A percentile compares a stretch with the other conserved stretches of the same genome.
phyloP scores from a whole-genome alignment of 345 rosid species.

The Dipteronia sinensis region DNA sequence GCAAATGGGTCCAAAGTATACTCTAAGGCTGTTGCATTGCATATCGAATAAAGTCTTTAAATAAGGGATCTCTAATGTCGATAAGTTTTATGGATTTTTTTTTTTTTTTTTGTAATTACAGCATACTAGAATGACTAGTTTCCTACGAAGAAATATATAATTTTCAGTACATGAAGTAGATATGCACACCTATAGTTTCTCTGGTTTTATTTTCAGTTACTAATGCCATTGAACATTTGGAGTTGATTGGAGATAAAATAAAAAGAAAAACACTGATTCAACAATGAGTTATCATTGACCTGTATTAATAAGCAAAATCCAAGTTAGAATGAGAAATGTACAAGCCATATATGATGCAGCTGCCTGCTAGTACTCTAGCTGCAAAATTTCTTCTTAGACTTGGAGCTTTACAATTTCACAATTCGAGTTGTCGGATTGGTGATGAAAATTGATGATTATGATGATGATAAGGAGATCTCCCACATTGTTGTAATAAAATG shows the following conservation, averaged over 20 bases:
- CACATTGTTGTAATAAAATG: conserved; percentile 15
- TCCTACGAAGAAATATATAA: neutral
- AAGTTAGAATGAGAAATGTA: conserved; percentile 12
- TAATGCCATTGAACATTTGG: neutral
- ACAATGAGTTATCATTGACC: neutral
- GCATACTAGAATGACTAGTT: neutral
- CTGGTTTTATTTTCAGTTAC: neutral
- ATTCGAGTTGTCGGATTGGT: neutral
- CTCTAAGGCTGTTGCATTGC: too few relatives aligned
- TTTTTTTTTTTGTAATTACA: too few relatives aligned
- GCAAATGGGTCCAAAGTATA: too few relatives aligned
- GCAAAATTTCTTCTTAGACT: conserved; percentile 6
- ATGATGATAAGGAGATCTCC: neutral
- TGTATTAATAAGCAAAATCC: conserved; percentile 14
- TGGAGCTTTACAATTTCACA: conserved; percentile 18
- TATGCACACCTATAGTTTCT: too few relatives aligned
- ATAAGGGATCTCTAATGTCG: neutral
- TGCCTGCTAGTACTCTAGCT: neutral
- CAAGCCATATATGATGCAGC: neutral
- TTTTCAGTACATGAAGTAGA: neutral
- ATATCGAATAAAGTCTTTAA: neutral
- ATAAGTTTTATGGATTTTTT: neutral
- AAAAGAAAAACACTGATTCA: neutral
- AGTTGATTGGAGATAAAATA: neutral
- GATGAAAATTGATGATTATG: conserved; percentile 12